Percentiles rank a stretch among this genome's conserved stretches.
These are phyloP conservation scores for Penicillium riverlandense DNA, from an alignment of 495 filamentous ascomycete species.

Conservation along the genomic window DNA sequence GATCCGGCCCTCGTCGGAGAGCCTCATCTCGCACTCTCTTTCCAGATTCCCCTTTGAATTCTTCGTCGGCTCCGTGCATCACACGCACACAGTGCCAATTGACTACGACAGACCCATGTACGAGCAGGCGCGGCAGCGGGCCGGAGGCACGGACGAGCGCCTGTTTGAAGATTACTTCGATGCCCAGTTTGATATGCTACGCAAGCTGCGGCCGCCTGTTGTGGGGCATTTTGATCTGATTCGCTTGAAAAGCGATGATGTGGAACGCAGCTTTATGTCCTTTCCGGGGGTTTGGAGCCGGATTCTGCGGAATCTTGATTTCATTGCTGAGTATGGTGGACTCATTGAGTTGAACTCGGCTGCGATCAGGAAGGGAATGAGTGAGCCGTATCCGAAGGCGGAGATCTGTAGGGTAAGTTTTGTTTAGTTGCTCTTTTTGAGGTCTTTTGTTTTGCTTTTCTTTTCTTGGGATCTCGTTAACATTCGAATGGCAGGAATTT, in stretches of 20 bases:
- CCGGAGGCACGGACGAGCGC: constrained; percentile 59
- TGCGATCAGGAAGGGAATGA: constrained; percentile 80
- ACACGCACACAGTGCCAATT: constrained; percentile 78
- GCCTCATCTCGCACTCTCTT: constrained; percentile 52
- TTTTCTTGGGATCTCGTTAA: not conserved
- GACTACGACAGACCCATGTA: constrained; percentile 74
- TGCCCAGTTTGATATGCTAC: constrained; percentile 74
- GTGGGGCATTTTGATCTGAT: constrained; percentile 95
- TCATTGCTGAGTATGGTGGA: constrained; percentile 65
- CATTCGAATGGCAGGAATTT: constrained; percentile 40
- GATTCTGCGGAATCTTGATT: constrained; percentile 64
- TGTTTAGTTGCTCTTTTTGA: constrained; percentile 1
- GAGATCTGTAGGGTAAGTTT: constrained; percentile 67
- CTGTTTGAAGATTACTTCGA: constrained; percentile 83
- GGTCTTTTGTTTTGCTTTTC: not conserved
- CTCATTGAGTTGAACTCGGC: constrained; percentile 84
- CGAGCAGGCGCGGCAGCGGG: constrained; percentile 45
- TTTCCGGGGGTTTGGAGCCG: constrained; percentile 63
- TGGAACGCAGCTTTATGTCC: constrained; percentile 46
- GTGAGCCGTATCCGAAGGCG: constrained; percentile 77
- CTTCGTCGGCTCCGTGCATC: constrained; percentile 88
- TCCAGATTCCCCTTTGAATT: constrained; percentile 64
- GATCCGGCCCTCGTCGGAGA: constrained; percentile 62
- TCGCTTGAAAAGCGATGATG: constrained; percentile 64
- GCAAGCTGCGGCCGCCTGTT: constrained; percentile 62